Percentiles rank a stretch among this genome's conserved stretches.
phyloP scores from a whole-genome alignment of 768 basidiomycete species.

The Tulasnella sp. region DNA sequence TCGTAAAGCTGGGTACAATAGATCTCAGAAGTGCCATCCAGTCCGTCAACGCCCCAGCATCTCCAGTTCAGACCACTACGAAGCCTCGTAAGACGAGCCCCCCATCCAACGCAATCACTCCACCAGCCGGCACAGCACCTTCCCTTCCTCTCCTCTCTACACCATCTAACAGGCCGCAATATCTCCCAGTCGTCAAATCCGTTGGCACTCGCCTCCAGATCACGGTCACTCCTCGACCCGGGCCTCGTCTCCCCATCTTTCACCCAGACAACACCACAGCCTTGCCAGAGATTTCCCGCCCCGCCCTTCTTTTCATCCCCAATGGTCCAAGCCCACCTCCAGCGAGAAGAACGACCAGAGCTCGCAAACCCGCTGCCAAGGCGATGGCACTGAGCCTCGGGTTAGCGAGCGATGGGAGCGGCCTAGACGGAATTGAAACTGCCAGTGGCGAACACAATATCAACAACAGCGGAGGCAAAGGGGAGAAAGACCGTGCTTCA shows the following conservation, averaged over 20 bases:
- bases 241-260: conserved; percentile 32
- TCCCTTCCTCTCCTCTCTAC: conserved; percentile 9
- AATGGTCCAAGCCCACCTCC: conserved; percentile 28
- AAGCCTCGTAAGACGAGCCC: conserved; percentile 21
- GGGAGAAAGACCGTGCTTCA: background rate
- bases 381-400: conserved; percentile 31
- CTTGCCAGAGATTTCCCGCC: conserved; percentile 32
- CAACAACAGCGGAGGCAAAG: conserved; percentile 25
- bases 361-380: conserved; percentile 33
- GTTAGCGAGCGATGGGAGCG: conserved; percentile 32
- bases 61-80: conserved; percentile 15
- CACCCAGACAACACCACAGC: conserved; percentile 31
- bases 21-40: conserved; percentile 25
- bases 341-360: conserved; percentile 26
- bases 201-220: background rate
- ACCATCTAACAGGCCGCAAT: conserved; percentile 3
- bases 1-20: conserved; percentile 29
- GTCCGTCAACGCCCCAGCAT: background rate
- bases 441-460: conserved; percentile 10
- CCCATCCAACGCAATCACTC: conserved; percentile 30
- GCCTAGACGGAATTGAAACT: conserved; percentile 24
- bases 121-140: conserved; percentile 18
- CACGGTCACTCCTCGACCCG: conserved; percentile 22
- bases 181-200: background rate
- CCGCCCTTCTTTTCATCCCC: background rate